Conservation (phyloP, 345 rosid species). For the Eucalyptus sp. region DNA sequence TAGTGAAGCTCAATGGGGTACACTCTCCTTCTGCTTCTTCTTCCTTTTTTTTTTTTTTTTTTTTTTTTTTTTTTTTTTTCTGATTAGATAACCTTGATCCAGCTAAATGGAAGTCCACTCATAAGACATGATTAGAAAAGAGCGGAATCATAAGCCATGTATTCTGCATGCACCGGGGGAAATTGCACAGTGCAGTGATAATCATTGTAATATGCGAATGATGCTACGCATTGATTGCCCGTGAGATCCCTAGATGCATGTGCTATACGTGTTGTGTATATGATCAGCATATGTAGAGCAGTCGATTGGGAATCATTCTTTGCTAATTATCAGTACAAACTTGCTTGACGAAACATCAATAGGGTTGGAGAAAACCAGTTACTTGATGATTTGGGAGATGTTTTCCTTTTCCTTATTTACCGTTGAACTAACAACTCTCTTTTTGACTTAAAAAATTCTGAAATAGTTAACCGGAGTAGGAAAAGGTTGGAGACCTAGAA, state of each 20-base stretch:
- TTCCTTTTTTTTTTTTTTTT: not conserved
- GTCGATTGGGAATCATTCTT: not conserved
- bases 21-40: not conserved
- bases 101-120: conserved; percentile 29
- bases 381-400: not conserved
- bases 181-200: not conserved
- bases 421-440: not conserved
- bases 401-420: not conserved
- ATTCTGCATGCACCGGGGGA: not conserved
- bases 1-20: not conserved
- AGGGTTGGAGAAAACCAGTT: not conserved
- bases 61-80: not conserved
- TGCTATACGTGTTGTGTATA: not conserved
- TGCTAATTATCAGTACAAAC: not conserved
- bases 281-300: not conserved
- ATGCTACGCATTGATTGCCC: not conserved
- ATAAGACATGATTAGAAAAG: not conserved
- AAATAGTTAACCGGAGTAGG: not conserved
- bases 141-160: not conserved
- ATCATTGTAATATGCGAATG: not conserved
- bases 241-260: not conserved
- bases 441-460: not conserved
- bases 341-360: not conserved
- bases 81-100: conserved; percentile 4
- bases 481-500: not conserved